Percentiles rank a stretch among this genome's conserved stretches.
Evolutionary conservation across 345 rosid genomes (phyloP).

Genomic region (Hibiscus tridactylites): DNA sequence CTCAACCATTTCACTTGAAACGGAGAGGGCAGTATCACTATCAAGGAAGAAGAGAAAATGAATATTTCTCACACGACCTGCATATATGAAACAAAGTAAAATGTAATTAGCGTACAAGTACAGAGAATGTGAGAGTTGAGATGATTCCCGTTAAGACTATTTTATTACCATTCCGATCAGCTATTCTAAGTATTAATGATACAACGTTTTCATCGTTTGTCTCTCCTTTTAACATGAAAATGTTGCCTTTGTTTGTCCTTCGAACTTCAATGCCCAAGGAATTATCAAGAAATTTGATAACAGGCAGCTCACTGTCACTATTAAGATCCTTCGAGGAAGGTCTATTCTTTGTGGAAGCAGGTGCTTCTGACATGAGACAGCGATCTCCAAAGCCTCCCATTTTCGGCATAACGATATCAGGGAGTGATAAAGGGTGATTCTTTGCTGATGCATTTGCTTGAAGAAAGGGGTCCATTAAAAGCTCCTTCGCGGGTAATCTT

Average conservation of each 20-base stretch:
- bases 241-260: slow-evolving; percentile 52
- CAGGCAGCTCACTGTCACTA: slow-evolving; percentile 46
- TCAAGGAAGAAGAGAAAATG: slow-evolving; percentile 71
- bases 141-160: not conserved
- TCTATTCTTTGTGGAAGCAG: slow-evolving; percentile 32
- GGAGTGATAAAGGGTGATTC: slow-evolving; percentile 44
- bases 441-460: slow-evolving; percentile 43
- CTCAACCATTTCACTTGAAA: slow-evolving; percentile 93
- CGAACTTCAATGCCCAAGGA: slow-evolving; percentile 47
- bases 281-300: slow-evolving; percentile 36
- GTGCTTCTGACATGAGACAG: slow-evolving; percentile 77
- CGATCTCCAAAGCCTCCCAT: slow-evolving; percentile 58
- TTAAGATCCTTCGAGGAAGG: slow-evolving; percentile 50
- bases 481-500: slow-evolving; percentile 74
- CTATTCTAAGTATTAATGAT: slow-evolving; percentile 68
- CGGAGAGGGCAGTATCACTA: slow-evolving; percentile 66
- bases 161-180: slow-evolving; percentile 53
- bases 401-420: slow-evolving; percentile 58
- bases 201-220: slow-evolving; percentile 61
- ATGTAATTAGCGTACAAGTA: not conserved
- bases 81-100: slow-evolving; percentile 6
- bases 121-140: not conserved
- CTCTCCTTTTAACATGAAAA: slow-evolving; percentile 60
- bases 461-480: slow-evolving; percentile 64
- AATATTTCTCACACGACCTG: slow-evolving; percentile 74